Evolutionary conservation across 2,329 filamentous ascomycete species (phyloP), one percentile per base, ranked within the genome.

Genomic region (Alternaria solani): DNA sequence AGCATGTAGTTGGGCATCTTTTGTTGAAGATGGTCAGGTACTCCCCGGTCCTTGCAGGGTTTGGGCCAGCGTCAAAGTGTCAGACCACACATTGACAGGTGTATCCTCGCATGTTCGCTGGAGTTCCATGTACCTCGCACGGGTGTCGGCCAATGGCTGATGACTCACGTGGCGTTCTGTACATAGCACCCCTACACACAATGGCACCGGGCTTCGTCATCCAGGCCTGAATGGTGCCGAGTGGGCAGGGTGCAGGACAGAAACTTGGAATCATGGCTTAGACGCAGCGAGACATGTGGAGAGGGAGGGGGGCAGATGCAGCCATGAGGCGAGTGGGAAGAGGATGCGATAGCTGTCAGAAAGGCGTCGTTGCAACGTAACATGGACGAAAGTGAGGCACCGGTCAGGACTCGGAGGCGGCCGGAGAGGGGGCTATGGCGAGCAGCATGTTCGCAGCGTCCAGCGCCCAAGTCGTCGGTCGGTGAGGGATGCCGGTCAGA

Each of bases 211-310:
- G 65, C 65, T 68, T 66, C 63, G 65, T 68, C 65, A 68, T 68
- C 61, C 46, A 55, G 47, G 43, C 18, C 51, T 30, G 51, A 55
- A 32, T 34, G 46, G 25, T 55, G 68, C 60, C 65, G 65, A 68
- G 69, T 63, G 65, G 68, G 67, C 66, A 65, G 55, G 46, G 54
- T 64, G 65, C 64, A 64, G 60, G 55, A 28, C 44, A 34, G 55
- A 49, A 66, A 63, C 62, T 65, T 63, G 63, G 57, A 44, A 53
- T 34, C 36, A 47, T 53, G 54, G 52, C 57, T 57, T 36, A 34
- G 42, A 43, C 47, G 51, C 47, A 28, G 32, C 41, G 49, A 28
- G 59, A 28, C 36, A 39, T 20, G 53, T 34, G 32, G 12, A 25
- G 41, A 18, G 20, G 53, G 32, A 30, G 20, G 20, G 20, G 20